Evolutionary conservation across 2,329 filamentous ascomycete species (phyloP).

Genomic region (Fusarium sp.): DNA sequence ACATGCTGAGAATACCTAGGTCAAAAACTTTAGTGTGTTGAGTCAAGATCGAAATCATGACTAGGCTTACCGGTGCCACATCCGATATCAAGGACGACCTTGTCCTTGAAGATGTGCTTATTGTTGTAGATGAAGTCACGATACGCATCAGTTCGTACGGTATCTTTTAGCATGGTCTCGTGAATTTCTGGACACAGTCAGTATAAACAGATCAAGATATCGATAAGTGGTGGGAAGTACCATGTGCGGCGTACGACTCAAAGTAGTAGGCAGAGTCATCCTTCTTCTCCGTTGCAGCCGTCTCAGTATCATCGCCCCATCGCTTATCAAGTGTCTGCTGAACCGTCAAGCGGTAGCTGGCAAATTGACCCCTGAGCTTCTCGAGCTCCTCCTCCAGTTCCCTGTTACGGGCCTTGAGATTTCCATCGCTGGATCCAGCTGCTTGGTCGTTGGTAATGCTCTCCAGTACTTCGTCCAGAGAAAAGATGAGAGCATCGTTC

Average conservation of each 20-base stretch:
- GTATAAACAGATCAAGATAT: not conserved
- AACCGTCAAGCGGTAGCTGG: slow-evolving; percentile 71
- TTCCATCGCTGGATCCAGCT: slow-evolving; percentile 47
- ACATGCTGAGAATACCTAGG: slow-evolving; percentile 87
- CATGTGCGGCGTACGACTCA: slow-evolving; percentile 70
- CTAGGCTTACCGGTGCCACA: slow-evolving; percentile 71
- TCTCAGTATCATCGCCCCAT: slow-evolving; percentile 65
- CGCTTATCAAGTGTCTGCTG: slow-evolving; percentile 73
- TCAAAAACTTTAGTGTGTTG: not conserved
- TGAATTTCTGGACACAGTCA: slow-evolving; percentile 74
- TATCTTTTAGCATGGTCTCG: slow-evolving; percentile 94
- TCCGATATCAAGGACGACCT: slow-evolving; percentile 89
- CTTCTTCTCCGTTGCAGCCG: slow-evolving; percentile 43
- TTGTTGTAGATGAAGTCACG: slow-evolving; percentile 95
- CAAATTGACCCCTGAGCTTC: slow-evolving; percentile 67
- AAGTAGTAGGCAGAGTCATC: slow-evolving; percentile 58
- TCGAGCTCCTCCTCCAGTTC: slow-evolving; percentile 70
- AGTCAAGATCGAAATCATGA: not conserved
- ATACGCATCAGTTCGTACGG: slow-evolving; percentile 88
- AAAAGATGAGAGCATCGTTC: slow-evolving; percentile 89
- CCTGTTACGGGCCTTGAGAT: slow-evolving; percentile 59
- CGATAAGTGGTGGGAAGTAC: slow-evolving; percentile 52
- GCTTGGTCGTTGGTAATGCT: slow-evolving; percentile 51
- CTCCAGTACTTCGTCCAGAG: slow-evolving; percentile 77
- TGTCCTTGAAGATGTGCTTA: slow-evolving; percentile 85